These are phyloP conservation scores for Microcyclosporella mali DNA, from an alignment of 2,329 filamentous ascomycete genomes.

Conservation along the genomic window DNA sequence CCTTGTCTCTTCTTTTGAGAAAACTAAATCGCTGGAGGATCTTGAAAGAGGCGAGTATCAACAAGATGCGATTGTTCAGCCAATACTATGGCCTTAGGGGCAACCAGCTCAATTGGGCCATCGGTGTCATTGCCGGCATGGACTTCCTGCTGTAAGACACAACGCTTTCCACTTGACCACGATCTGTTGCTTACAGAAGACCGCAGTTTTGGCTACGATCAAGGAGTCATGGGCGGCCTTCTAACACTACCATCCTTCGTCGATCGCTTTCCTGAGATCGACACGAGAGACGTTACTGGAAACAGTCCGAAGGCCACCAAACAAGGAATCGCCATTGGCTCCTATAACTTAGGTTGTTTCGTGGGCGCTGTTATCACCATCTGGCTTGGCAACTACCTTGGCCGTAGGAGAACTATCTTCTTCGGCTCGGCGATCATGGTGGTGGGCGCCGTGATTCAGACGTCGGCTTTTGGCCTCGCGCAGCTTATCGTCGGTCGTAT, in stretches of 20 bases:
- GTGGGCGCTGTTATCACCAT: conserved; percentile 45
- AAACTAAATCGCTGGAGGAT: too few species aligned
- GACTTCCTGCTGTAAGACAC: conserved; percentile 27
- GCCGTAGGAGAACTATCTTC: conserved; percentile 47
- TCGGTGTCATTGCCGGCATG: conserved; percentile 40
- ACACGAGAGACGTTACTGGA: conserved; percentile 18
- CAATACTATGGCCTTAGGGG: conserved; percentile 38
- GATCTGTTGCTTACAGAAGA: not conserved
- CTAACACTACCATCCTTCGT: conserved; percentile 38
- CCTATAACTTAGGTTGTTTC: conserved; percentile 43
- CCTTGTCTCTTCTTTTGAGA: too few species aligned
- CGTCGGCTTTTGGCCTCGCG: conserved; percentile 37
- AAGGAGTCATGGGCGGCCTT: conserved; percentile 41
- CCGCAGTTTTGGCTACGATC: conserved; percentile 1
- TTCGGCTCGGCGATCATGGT: conserved; percentile 45
- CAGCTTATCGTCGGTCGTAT: conserved; percentile 48
- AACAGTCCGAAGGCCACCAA: conserved; percentile 3
- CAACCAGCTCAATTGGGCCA: conserved; percentile 37
- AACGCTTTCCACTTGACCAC: not conserved
- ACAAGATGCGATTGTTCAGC: too few species aligned
- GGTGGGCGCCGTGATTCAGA: conserved; percentile 44
- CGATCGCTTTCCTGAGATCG: conserved; percentile 38
- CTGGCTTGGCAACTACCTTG: conserved; percentile 46
- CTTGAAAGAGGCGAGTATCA: too few species aligned
- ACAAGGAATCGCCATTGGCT: conserved; percentile 15